phyloP scores from a whole-genome alignment of 140 eudicot genomes.

The Cichorium intybus region DNA sequence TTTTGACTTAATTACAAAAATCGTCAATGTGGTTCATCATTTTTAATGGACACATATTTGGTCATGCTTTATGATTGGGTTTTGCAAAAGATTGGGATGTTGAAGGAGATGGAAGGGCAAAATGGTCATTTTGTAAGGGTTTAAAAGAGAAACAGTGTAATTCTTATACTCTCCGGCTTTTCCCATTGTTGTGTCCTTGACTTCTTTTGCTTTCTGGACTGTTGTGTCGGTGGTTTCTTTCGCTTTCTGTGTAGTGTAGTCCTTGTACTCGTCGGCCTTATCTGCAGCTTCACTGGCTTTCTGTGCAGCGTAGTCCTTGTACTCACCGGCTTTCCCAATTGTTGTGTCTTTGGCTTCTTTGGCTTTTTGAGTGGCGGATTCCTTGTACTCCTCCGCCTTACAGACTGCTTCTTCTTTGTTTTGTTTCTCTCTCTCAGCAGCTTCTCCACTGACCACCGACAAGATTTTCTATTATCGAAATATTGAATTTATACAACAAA shows the following conservation, averaged over 20 bases:
- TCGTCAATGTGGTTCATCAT: no score
- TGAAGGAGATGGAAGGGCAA: no score
- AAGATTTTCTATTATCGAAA: no score
- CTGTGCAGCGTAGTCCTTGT: no score
- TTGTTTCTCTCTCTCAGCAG: constrained; percentile 25
- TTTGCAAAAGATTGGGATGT: no score
- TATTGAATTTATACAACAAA: not conserved
- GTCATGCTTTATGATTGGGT: no score
- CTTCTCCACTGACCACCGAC: constrained; percentile 3
- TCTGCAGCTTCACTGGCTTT: not conserved
- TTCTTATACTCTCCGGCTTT: constrained; percentile 20
- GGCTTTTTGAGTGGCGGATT: constrained; percentile 3
- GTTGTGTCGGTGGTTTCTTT: constrained; percentile 40
- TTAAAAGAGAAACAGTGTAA: no score
- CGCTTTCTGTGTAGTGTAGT: constrained; percentile 27
- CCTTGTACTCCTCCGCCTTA: constrained; percentile 7
- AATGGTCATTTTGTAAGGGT: no score
- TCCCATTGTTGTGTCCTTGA: constrained; percentile 14
- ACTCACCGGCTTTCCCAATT: no score
- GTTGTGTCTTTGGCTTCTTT: no score
- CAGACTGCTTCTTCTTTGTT: constrained; percentile 14
- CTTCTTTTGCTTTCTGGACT: constrained; percentile 33
- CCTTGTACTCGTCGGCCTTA: constrained; percentile 26
- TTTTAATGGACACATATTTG: no score
- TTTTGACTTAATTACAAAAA: no score